Evolutionary conservation across 768 basidiomycete genomes (phyloP), one percentile per base, ranked within the genome.

Genomic region (Fistulinella prunicolor): DNA sequence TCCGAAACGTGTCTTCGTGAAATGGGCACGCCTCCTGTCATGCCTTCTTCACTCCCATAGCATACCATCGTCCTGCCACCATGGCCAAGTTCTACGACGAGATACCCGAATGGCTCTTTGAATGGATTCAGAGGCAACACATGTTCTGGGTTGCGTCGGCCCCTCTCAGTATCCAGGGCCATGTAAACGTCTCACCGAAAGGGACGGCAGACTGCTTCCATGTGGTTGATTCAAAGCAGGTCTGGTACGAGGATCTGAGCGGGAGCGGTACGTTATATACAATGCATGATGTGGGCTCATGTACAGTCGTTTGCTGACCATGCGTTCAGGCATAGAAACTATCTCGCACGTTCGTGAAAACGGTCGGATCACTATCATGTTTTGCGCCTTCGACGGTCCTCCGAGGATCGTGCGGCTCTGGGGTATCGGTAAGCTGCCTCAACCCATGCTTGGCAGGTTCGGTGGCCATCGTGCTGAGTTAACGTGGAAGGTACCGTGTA

Each of bases 81-180:
- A 86, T 85, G 83, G 82, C 67, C 37, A 70, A 80, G 51, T 81
- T 73, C 60, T 78, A 74, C 57, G 73, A 81, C 49, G 70, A 76
- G 32, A 80, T 86, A n/a, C 79, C 83, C 0, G 69, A 72, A 7
- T 70, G 73, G 53, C 66, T 83, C 34, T 54, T 76, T n/a, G 64
- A 70, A 46, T 86, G 83, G 83, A 76, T 86, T 14, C 54, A 67
- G 39, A 70, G 79, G 49, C 85, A 88, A 62, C 75, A 83, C 44
- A 67, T 86, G 42, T 88, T 86, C 63, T 86, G 82, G 81, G 83
- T 87, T 12, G 83, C 81, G 0, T 76, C 82, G 4, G 81, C 83
- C 1, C 85, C 85, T 20, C 73, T 85, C n/a, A 69, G 67, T 10
- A 54, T 57, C 2, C 70, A 77, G 6, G 84, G 82, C 0, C 80